These are phyloP conservation scores for Trichoderma pleuroti DNA, from an alignment of 2,329 filamentous ascomycete genomes.

Conservation along the genomic window DNA sequence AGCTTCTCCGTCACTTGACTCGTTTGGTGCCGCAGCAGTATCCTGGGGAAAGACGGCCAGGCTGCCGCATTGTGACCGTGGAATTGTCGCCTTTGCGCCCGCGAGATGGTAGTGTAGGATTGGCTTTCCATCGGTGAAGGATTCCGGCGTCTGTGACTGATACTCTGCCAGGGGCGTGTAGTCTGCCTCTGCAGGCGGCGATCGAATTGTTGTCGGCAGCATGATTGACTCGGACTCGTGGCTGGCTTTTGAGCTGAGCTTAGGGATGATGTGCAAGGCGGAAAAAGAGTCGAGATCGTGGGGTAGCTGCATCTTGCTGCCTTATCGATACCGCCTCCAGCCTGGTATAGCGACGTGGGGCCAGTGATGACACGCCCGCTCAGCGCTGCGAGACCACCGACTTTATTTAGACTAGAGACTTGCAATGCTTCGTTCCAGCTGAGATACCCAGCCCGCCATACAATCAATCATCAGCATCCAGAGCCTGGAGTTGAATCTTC, in stretches of 20 bases:
- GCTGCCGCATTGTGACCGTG: slow-evolving; percentile 50
- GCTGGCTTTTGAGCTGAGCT: background rate
- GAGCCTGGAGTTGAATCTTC: background rate
- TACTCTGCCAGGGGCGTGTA: slow-evolving; percentile 66
- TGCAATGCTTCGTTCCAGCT: background rate
- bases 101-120: slow-evolving; percentile 63
- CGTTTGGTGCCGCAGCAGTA: slow-evolving; percentile 29
- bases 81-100: slow-evolving; percentile 56
- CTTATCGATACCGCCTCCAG: slow-evolving; percentile 18
- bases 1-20: slow-evolving; percentile 33
- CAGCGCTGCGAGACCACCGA: background rate
- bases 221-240: slow-evolving; percentile 23
- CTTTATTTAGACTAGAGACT: background rate
- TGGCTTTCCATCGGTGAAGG: slow-evolving; percentile 68
- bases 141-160: slow-evolving; percentile 67
- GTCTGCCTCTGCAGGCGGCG: slow-evolving; percentile 53
- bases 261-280: background rate
- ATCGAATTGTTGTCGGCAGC: slow-evolving; percentile 54
- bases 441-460: background rate
- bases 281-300: slow-evolving; percentile 16
- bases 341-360: slow-evolving; percentile 13
- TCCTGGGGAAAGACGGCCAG: slow-evolving; percentile 53
- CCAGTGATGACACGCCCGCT: slow-evolving; percentile 12
- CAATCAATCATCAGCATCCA: background rate
- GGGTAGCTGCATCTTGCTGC: slow-evolving; percentile 18